Evolutionary conservation across 768 basidiomycete species (phyloP), one percentile per base, ranked within the genome.

Genomic region (Suillus decipiens): DNA sequence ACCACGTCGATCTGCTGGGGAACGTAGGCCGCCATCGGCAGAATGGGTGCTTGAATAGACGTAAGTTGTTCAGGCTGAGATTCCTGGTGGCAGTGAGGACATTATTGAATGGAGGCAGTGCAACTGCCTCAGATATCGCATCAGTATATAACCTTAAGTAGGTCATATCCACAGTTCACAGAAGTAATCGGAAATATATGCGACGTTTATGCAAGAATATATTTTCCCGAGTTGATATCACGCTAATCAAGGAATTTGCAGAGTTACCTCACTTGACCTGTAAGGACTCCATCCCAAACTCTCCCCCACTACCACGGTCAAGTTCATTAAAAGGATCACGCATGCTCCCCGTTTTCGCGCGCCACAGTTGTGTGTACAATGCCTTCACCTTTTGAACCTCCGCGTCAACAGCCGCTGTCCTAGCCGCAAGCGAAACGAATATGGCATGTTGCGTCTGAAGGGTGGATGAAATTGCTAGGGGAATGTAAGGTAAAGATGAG

Each of bases 381-480:
- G 79, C 74, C 72, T 92, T 92, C 68, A 95, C 83, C 76, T 88
- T 89, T 70, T 92, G 88, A 31, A 94, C 72, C 67, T 93, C 90
- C 2, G 83, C 82, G 63, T 94, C 88, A 2, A 92, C 76, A 3
- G 86, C 79, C 19, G 92, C 91, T 2, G 89, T 90, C 74, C 87
- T 91, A 64, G 82, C 84, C 8, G 92, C 93, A 28, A 95, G 83
- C 5, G 89, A 80, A 31, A 93, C 82, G 74, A 93, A 93, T 6
- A 86, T 88, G 22, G 84, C 79, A 66, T 95, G 88, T 72, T 95
- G 92, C 5, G 89, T 88, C 71, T 92, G 89, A 39, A 95, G 80
- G 7, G 92, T 90, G 3, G 90, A 81, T 6, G 89, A 78, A 62
- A 94, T 90, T 51, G 83, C 92, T 92, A 59, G 61, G 33, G 39